Conservation (phyloP, 2,329 filamentous ascomycete species). For the Mollisiaceae sp. region DNA sequence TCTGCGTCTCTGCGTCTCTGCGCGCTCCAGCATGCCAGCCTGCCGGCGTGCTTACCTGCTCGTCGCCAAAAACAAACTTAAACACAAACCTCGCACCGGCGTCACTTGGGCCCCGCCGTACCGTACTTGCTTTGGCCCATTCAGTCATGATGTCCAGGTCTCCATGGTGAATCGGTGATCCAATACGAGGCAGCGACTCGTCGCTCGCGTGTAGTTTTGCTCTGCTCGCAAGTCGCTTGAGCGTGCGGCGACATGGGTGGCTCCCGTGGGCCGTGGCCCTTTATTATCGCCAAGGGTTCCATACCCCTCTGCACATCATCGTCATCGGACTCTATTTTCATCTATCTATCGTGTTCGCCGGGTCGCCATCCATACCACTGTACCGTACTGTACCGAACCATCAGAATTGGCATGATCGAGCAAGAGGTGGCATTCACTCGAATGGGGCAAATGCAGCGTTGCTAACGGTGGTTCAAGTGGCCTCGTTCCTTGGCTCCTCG, state of each 20-base stretch:
- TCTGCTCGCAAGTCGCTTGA: slow-evolving; percentile 3
- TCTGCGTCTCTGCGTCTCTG: background rate
- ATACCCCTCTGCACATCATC: slow-evolving; percentile 8
- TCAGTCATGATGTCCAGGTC: background rate
- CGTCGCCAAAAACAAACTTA: slow-evolving; percentile 1
- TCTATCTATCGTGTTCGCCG: slow-evolving; percentile 4
- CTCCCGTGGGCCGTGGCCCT: too few relatives aligned
- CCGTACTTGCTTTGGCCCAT: background rate
- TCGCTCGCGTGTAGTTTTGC: background rate
- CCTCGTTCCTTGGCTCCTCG: background rate
- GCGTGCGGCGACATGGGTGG: background rate
- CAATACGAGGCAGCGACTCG: slow-evolving; percentile 7
- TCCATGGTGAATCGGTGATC: background rate
- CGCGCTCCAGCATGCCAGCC: too few relatives aligned
- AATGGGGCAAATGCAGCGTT: background rate
- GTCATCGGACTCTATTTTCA: slow-evolving; percentile 13
- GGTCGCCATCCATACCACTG: too few relatives aligned
- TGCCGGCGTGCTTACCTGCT: background rate
- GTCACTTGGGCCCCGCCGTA: background rate
- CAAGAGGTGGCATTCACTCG: background rate
- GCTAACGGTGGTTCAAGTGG: background rate
- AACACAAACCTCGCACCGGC: background rate
- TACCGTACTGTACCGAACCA: too few relatives aligned
- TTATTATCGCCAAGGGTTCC: background rate
- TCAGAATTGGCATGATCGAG: background rate